Base-by-base conservation (phyloP, 129 eudicot species). In the Mikania micrantha region DNA sequence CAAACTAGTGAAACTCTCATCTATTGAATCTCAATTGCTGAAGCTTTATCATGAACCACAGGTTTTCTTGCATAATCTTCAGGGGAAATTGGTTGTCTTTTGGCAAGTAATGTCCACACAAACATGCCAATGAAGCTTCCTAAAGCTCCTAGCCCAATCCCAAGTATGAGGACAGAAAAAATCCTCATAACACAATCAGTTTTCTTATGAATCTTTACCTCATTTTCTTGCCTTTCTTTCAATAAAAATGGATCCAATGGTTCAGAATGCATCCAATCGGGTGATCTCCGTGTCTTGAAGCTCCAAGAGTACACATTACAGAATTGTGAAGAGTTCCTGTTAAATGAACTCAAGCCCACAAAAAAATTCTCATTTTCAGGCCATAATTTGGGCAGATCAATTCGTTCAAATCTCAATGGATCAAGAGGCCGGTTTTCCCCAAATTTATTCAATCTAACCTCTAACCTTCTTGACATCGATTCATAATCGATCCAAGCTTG, bases 401-500 rank as follows among this genome's bases (percentile, higher is more conserved):
- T 29, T 29, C 34, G 34, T 4, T 4, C 34, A 4, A 29, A 29
- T 29, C 2, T 2, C 34, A 29, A 29, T 4, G 34, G 34, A 29
- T 29, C 34, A 29, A 29, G 34, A 29, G 34, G 34, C 34, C 4
- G 34, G 34, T 29, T 29, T 2, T 29, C 34, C 34, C 34, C 4
- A 29, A 29, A 29, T 29, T 29, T 4, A 29, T 29, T 75, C 58
- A 93, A 49, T 48, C 98, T 77, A 48, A 93, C 84, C 78, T 84
- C 96, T 25, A 93, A 69, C 20, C 88, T 73, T 67, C 71, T 88
- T 5, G 86, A 77, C 44, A 72, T 77, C 7, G 95, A 86, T 66
- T 86, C 88, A 47, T 93, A 93, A 73, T 86, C 92, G 56, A 93
- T 86, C 96, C 98, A 93, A 47, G 84, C 72, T 72, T 89, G 96